Conservation (phyloP, 805 yeast species). For the Ascoidea tarda region DNA sequence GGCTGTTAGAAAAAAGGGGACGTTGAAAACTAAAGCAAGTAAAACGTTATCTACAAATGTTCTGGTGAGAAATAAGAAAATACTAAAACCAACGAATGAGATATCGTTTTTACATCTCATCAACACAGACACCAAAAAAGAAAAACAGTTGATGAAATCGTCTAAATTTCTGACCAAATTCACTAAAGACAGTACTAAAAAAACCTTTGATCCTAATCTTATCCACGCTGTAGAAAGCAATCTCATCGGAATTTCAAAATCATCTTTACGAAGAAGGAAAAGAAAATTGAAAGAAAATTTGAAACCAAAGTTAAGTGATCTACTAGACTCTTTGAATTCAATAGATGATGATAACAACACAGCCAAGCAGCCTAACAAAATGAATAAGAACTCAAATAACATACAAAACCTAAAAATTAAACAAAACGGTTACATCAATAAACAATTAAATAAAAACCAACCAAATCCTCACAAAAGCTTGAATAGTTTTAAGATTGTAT, state of each 20-base stretch:
- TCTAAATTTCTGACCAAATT: background rate
- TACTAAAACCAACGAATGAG: constrained; percentile 20
- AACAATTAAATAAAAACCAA: background rate
- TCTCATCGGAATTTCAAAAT: constrained; percentile 44
- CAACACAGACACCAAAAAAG: constrained; percentile 34
- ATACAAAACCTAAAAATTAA: too few species aligned
- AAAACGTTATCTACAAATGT: constrained; percentile 11
- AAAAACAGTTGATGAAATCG: constrained; percentile 28
- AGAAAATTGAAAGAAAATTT: constrained; percentile 48
- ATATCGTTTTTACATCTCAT: constrained; percentile 36
- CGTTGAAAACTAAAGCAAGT: constrained; percentile 27
- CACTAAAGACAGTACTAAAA: background rate
- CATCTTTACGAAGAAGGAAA: constrained; percentile 49
- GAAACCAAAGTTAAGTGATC: constrained; percentile 53
- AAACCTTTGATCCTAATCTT: background rate
- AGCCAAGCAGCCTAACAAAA: too few species aligned
- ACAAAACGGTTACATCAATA: background rate
- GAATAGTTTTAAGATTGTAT: background rate
- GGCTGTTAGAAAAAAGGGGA: constrained; percentile 34
- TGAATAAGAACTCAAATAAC: too few species aligned
- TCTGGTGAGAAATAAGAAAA: background rate
- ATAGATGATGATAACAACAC: too few species aligned
- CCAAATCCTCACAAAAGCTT: background rate
- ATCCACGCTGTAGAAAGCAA: constrained; percentile 9
- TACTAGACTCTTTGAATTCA: constrained; percentile 33